Base-by-base conservation (phyloP, 139 green algal genomes). In the Micractinium sp. region DNA sequence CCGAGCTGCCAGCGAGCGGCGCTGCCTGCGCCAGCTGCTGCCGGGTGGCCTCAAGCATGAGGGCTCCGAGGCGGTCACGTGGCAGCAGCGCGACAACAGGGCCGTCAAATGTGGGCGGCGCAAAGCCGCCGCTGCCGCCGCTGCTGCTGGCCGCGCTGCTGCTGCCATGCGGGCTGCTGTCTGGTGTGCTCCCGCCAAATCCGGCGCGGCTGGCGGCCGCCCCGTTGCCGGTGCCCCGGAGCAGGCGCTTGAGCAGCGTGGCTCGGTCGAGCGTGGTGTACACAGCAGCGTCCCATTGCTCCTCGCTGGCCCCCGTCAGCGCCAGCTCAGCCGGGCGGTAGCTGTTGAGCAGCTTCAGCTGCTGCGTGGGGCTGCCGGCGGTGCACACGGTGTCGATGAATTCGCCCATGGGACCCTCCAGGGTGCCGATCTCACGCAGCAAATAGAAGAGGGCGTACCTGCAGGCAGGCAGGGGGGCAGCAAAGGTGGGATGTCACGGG, bases 41-140 rank as follows among this genome's bases (percentile, higher is more conserved):
- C 39, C 78, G 29, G 3, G 69, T 90, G 29, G 90, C 93, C n/a
- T 89, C 91, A 60, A 96, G 69, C 82, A 96, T 94, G 5, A 89
- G 73, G 5, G 80, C 90, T 2, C 95, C 94, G 19, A 94, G n/a
- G 9, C 83, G 79, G 85, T 96, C 95, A 31, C 94, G 88, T 0
- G 95, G 92, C 41, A 96, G 83, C 73, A 95, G 87, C 75, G 94
- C 88, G 16, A 91, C 94, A 15, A 90, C 90, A 12, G 95, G 94
- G 13, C 94, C 94, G 38, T 82, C 71, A 61, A 96, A 94, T 76
- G 86, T 0, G 19, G 60, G 66, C 82, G 81, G 27, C 36, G 41
- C 15, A 41, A 75, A 39, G 78, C 86, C 76, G 63, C 31, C 69
- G 53, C 73, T n/a, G 27, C 27, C 22, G 7, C 13, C 74, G 76